Evolutionary conservation across 495 filamentous ascomycete species (phyloP).

Genomic region (Extremus antarcticus): DNA sequence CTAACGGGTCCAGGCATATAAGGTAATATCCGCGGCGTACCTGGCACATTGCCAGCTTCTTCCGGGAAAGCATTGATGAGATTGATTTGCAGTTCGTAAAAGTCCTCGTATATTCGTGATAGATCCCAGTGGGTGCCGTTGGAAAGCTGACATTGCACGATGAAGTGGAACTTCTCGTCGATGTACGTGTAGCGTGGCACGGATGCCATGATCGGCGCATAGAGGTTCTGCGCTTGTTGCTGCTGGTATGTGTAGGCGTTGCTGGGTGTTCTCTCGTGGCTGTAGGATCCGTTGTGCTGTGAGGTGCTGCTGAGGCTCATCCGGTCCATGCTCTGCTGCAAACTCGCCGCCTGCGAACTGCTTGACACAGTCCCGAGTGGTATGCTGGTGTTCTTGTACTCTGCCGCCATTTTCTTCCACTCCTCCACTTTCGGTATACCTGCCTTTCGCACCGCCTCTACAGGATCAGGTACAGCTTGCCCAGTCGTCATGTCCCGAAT

Average conservation of each 20-base stretch:
- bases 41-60: constrained; percentile 74
- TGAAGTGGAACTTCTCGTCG: constrained; percentile 97
- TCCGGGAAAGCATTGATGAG: constrained; percentile 87
- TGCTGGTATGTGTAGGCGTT: constrained; percentile 34
- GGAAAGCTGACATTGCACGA: constrained; percentile 83
- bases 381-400: constrained; percentile 99
- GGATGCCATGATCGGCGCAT: constrained; percentile 58
- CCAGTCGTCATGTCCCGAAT: constrained; percentile 88
- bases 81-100: constrained; percentile 97
- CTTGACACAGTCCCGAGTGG: constrained; percentile 80
- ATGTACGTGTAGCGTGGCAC: constrained; percentile 94
- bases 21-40: constrained; percentile 70
- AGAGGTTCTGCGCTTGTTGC: constrained; percentile 22
- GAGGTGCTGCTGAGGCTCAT: constrained; percentile 54
- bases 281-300: constrained; percentile 37
- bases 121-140: constrained; percentile 88
- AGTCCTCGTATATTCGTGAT: constrained; percentile 90
- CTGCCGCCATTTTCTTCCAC: constrained; percentile 99
- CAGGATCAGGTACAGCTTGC: constrained; percentile 66
- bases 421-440: constrained; percentile 97
- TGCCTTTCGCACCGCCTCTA: constrained; percentile 76
- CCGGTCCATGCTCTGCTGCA: constrained; percentile 64
- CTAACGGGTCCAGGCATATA: constrained; percentile 98
- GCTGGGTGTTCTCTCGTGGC: constrained; percentile 31
- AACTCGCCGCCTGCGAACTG: constrained; percentile 36